Conservation (phyloP, 495 filamentous ascomycete genomes). For the Pseudotulostoma volvatum region DNA sequence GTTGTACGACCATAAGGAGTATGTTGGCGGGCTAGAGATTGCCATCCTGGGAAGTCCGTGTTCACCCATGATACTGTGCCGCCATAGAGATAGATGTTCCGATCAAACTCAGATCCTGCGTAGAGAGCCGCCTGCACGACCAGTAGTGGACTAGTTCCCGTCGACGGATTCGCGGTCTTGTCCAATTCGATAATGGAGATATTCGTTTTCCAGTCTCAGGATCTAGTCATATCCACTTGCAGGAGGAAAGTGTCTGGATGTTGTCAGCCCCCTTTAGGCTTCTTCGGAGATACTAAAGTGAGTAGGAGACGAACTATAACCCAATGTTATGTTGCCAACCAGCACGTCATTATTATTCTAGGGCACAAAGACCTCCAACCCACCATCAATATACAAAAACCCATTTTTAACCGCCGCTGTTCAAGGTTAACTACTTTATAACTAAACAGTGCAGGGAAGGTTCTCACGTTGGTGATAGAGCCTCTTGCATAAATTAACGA, state of each 20-base stretch:
- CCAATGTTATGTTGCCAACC: constrained; percentile 6
- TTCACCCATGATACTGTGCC: constrained; percentile 19
- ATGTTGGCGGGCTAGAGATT: constrained; percentile 9
- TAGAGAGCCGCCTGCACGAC: constrained; percentile 21
- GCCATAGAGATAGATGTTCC: constrained; percentile 19
- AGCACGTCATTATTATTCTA: constrained; percentile 2
- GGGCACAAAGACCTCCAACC: constrained; percentile 17
- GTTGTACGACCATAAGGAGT: constrained; percentile 15
- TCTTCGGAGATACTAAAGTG: neutral
- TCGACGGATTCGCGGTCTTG: constrained; percentile 14
- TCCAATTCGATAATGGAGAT: constrained; percentile 16
- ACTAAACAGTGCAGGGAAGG: neutral
- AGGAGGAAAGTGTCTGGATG: constrained; percentile 22
- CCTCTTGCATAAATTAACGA: constrained; percentile 16
- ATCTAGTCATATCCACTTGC: constrained; percentile 16
- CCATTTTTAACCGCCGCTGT: constrained; percentile 21
- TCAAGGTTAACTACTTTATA: constrained; percentile 3
- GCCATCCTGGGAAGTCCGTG: constrained; percentile 17
- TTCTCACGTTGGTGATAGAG: constrained; percentile 19
- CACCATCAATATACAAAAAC: constrained; percentile 23
- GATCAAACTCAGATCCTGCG: constrained; percentile 10
- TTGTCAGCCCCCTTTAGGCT: constrained; percentile 1
- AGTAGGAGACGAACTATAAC: constrained; percentile 9
- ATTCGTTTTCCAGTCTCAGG: constrained; percentile 29
- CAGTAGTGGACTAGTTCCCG: constrained; percentile 12